Conservation (phyloP, 306 rosid species). For the Cucurbita moschata region DNA sequence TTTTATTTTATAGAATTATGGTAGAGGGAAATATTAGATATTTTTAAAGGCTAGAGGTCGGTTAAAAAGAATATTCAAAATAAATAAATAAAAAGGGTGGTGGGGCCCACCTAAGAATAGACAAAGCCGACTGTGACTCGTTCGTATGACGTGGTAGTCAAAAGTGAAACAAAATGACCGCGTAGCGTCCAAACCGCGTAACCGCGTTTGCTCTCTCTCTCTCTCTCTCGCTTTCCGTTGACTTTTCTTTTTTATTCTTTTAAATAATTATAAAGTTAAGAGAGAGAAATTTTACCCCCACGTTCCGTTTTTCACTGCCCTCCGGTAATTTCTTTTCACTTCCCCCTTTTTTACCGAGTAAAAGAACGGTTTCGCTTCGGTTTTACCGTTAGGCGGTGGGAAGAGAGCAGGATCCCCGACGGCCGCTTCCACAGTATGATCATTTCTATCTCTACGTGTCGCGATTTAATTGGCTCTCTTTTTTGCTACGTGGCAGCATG, state of each 20-base stretch:
- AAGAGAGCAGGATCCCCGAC: not conserved
- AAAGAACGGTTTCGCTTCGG: not conserved
- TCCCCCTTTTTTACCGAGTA: not conserved
- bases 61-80: no score
- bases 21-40: no score
- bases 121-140: not conserved
- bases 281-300: not conserved
- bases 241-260: not conserved
- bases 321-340: not conserved
- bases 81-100: no score
- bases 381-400: not conserved
- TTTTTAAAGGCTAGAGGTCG: no score
- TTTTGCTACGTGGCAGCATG: not conserved
- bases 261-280: not conserved
- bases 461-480: not conserved
- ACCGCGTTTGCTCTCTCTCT: not conserved
- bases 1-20: no score
- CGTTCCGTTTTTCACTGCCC: not conserved
- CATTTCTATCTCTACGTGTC: not conserved
- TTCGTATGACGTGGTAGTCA: constrained; percentile 2
- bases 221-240: not conserved
- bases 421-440: not conserved
- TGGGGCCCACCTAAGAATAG: no score
- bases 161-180: not conserved
- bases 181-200: no score